A percentile compares a stretch with the other conserved stretches of the same genome.
Evolutionary conservation across 768 basidiomycete genomes (phyloP).

Genomic region (Trametes maxima): DNA sequence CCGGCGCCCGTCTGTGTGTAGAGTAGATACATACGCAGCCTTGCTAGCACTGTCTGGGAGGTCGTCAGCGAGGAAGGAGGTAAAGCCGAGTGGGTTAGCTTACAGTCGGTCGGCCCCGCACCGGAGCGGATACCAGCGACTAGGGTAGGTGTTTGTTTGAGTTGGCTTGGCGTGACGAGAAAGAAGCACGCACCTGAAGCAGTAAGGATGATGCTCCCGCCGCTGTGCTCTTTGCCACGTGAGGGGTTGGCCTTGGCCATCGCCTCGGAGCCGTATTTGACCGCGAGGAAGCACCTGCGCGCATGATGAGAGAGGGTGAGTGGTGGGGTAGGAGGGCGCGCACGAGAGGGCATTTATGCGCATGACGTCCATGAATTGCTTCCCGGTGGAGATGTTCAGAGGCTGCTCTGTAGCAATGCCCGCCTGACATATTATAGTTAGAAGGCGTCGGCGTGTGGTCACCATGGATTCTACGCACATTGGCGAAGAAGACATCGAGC

Average conservation of each 20-base stretch:
- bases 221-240: conserved; percentile 65
- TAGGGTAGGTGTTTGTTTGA: conserved; percentile 29
- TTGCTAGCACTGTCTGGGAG: conserved; percentile 85
- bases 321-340: neutral
- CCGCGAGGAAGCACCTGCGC: conserved; percentile 81
- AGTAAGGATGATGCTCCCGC: conserved; percentile 87
- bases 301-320: neutral
- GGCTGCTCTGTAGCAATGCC: conserved; percentile 52
- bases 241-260: conserved; percentile 72
- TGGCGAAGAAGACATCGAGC: conserved; percentile 94
- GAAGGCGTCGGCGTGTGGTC: too few relatives aligned
- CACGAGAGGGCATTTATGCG: conserved; percentile 75
- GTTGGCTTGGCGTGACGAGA: neutral
- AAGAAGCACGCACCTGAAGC: conserved; percentile 64
- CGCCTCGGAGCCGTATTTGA: conserved; percentile 83
- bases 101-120: conserved; percentile 81
- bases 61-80: neutral
- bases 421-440: conserved; percentile 48
- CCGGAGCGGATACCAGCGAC: conserved; percentile 85
- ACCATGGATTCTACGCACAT: conserved; percentile 50
- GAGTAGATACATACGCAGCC: conserved; percentile 61
- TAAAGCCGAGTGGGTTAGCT: conserved; percentile 30
- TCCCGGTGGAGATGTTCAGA: conserved; percentile 57
- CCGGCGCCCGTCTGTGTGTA: neutral
- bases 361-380: conserved; percentile 75